Base-by-base conservation (phyloP, 2,329 filamentous ascomycete species). In the Talaromyces sp. region DNA sequence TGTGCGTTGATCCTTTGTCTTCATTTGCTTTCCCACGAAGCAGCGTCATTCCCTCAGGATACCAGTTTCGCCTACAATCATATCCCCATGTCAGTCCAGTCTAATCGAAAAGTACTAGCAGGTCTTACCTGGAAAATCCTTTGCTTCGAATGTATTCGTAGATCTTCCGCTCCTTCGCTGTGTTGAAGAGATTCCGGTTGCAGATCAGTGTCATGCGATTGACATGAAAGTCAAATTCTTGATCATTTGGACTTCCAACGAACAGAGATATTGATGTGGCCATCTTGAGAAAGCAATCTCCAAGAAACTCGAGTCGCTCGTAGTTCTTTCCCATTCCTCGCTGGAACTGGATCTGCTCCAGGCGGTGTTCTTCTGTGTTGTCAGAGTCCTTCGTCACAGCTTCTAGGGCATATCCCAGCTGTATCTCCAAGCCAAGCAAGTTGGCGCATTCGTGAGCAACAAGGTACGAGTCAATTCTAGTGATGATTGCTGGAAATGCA, bases 271-370 rank as follows among this genome's bases (percentile, higher is more conserved):
- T 93, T 0, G 93, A 94, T 0, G 94, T 97, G 11, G 91, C 92
- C 89, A 97, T 94, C 78, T 99, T 99, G 66, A 99, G 83, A 72
- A 97, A 97, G 38, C 90, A 91, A 75, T 99, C 95, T 0, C 95
- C 95, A 1, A 98, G 83, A 67, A 97, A 96, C 72, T 99, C 95
- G 0, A 98, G 84, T 13, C 95, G 87, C 76, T 99, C 95, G 72
- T 99, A 99, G 71, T 98, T 98, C 45, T 89, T 89, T 1, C 93
- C 92, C 92, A 97, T 97, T 2, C 93, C 93, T 58, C 85, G 82
- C 70, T 93, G 91, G 56, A 93, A 88, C 70, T 93, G 91, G 61
- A 92, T 78, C 45, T 90, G 86, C 65, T 89, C 84, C 38, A 85
- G 81, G 0, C 82, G 83, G 67, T 92, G 86, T 43, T 96, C 91